phyloP scores from a whole-genome alignment of 2,329 filamentous ascomycete genomes.

The Cyclaneusma minus region DNA sequence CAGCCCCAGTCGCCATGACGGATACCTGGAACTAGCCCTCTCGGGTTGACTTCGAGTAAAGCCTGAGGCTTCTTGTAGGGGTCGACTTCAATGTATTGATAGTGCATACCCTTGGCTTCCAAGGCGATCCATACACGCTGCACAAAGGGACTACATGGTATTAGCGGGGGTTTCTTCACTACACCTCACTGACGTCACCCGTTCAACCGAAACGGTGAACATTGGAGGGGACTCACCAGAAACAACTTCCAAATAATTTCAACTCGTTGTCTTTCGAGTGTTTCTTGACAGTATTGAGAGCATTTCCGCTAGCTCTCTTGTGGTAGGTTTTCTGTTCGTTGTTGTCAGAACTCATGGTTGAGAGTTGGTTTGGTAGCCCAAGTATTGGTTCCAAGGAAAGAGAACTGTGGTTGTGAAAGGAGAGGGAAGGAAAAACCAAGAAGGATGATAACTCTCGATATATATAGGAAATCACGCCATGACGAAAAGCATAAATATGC shows the following conservation, averaged over 20 bases:
- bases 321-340: conserved; percentile 49
- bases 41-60: conserved; percentile 60
- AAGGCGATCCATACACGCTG: conserved; percentile 83
- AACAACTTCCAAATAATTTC: conserved; percentile 70
- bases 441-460: conserved; percentile 2
- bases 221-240: conserved; percentile 44
- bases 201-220: too few relatives aligned
- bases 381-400: conserved; percentile 12
- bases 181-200: conserved; percentile 7
- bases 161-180: conserved; percentile 3
- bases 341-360: conserved; percentile 21
- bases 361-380: too few relatives aligned
- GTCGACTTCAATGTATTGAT: conserved; percentile 79
- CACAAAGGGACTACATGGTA: conserved; percentile 48
- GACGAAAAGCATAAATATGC: too few relatives aligned
- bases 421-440: conserved; percentile 4
- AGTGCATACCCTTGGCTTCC: conserved; percentile 61
- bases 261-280: conserved; percentile 56
- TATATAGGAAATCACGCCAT: too few relatives aligned
- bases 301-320: conserved; percentile 57
- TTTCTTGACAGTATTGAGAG: conserved; percentile 50
- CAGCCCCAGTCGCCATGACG: conserved; percentile 68
- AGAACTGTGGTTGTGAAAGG: background rate
- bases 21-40: conserved; percentile 62
- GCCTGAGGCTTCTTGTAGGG: conserved; percentile 59